Conservation (phyloP, 2,329 filamentous ascomycete genomes). For the Blastomyces percursus region DNA sequence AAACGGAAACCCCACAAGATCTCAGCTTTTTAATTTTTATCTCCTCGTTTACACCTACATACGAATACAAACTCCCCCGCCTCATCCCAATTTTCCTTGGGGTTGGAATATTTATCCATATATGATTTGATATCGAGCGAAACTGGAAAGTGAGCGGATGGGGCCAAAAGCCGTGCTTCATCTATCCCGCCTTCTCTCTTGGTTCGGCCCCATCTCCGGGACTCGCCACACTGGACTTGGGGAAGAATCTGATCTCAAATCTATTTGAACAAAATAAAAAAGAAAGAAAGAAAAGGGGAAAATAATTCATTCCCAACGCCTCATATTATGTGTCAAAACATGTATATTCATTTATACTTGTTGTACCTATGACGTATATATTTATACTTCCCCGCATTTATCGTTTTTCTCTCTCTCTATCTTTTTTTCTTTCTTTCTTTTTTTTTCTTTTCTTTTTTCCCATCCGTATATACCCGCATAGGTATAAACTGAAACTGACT, state of each 20-base stretch:
- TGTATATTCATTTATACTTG: neutral
- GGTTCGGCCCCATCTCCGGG: neutral
- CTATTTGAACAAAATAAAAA: neutral
- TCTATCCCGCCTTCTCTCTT: neutral
- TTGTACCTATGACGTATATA: conserved; percentile 2
- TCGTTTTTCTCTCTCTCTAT: no score
- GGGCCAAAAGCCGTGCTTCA: neutral
- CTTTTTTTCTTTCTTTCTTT: no score
- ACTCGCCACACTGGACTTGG: neutral
- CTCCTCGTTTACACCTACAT: neutral
- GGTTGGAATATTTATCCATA: neutral
- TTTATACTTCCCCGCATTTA: neutral
- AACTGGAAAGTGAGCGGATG: neutral
- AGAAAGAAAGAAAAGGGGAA: neutral
- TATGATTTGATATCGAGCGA: neutral
- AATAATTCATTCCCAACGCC: neutral
- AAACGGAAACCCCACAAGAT: neutral
- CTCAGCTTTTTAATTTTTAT: neutral
- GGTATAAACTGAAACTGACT: neutral
- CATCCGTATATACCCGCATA: conserved; percentile 2
- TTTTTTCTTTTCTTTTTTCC: no score
- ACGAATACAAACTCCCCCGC: neutral
- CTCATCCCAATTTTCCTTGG: neutral
- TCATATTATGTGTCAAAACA: neutral
- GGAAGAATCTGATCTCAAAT: neutral